phyloP scores from a whole-genome alignment of 305 asterid species.

The Fraxinus angustifolia region DNA sequence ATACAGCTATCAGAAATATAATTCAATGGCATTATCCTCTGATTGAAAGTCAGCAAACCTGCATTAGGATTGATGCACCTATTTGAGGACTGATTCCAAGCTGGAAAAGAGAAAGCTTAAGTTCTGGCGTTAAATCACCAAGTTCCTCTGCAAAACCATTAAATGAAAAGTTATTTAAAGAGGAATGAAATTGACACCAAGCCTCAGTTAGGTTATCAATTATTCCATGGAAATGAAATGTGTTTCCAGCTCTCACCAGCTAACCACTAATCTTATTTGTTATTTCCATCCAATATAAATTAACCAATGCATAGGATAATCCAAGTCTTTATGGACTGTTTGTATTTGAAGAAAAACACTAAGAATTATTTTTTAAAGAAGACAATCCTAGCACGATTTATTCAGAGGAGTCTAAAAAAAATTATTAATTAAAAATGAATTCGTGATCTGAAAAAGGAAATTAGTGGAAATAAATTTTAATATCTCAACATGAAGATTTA shows the following conservation, averaged over 20 bases:
- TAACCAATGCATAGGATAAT: neutral
- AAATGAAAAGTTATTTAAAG: neutral
- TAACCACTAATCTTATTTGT: neutral
- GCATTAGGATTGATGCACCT: slow-evolving; percentile 94
- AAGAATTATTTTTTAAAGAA: neutral
- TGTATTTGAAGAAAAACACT: neutral
- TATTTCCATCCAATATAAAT: neutral
- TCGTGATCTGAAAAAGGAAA: neutral
- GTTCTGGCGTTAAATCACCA: slow-evolving; percentile 78
- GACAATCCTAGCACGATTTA: neutral
- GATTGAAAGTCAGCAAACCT: slow-evolving; percentile 44
- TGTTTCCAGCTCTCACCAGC: neutral
- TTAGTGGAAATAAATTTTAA: neutral
- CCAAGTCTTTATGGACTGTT: neutral
- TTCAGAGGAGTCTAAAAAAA: neutral
- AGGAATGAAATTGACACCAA: neutral
- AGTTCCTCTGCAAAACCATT: slow-evolving; percentile 66
- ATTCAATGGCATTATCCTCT: neutral
- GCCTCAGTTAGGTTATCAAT: neutral
- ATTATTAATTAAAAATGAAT: neutral
- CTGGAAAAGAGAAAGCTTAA: slow-evolving; percentile 92
- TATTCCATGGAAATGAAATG: neutral
- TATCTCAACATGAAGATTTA: neutral
- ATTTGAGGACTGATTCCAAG: slow-evolving; percentile 98
- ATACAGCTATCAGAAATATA: neutral